Evolutionary conservation across 2,329 filamentous ascomycete species (phyloP).

Genomic region (Chaetomium olivaceum): DNA sequence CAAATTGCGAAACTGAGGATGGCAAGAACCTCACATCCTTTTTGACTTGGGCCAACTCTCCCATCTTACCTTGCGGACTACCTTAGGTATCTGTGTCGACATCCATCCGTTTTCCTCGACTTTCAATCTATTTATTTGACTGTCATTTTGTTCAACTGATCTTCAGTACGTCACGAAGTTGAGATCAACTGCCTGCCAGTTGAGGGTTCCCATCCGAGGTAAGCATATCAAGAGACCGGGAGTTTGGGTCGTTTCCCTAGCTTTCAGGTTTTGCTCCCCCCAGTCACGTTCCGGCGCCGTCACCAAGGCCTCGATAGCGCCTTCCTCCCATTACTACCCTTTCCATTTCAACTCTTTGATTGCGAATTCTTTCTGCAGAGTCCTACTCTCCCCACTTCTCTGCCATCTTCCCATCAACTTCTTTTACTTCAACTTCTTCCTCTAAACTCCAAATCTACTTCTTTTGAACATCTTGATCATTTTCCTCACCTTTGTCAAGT

Average conservation of each 20-base stretch:
- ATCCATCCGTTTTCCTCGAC: background rate
- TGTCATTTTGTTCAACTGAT: background rate
- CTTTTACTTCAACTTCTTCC: background rate
- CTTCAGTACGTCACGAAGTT: background rate
- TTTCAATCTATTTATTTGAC: background rate
- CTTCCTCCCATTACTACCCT: background rate
- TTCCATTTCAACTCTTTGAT: background rate
- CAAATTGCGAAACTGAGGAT: background rate
- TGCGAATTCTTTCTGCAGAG: no score
- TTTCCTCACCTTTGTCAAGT: constrained; percentile 25
- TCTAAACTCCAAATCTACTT: constrained; percentile 27
- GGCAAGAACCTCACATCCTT: background rate
- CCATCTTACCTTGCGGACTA: background rate
- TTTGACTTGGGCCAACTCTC: background rate
- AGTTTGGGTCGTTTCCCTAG: background rate
- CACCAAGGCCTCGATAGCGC: background rate
- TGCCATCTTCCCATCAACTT: constrained; percentile 1
- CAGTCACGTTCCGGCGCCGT: background rate
- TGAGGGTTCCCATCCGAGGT: background rate
- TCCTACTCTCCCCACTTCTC: background rate
- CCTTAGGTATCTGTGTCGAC: background rate
- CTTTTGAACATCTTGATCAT: constrained; percentile 31
- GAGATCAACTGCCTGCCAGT: background rate
- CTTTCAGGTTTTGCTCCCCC: background rate
- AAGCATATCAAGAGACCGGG: background rate